Evolutionary conservation across 116 monocot species (phyloP).

Genomic region (Iris pallida): DNA sequence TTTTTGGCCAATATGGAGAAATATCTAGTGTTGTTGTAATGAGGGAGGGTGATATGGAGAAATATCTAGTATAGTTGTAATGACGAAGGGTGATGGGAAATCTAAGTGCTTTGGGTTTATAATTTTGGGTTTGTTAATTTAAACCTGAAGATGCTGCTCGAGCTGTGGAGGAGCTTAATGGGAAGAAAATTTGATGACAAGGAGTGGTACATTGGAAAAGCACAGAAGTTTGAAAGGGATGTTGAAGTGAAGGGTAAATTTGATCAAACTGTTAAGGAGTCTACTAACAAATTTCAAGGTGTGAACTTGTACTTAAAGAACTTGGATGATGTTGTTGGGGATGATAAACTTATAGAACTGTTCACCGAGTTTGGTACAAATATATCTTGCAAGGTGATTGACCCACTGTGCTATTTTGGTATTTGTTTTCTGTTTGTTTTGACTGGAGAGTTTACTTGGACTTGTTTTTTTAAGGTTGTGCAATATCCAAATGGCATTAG

Average conservation of each 20-base stretch:
- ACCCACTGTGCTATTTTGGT: not conserved
- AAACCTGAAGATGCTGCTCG: conserved; percentile 72
- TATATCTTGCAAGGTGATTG: conserved; percentile 78
- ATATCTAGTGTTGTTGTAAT: too few relatives aligned
- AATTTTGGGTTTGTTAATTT: too few relatives aligned
- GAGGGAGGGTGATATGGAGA: too few relatives aligned
- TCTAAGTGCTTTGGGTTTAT: conserved; percentile 92
- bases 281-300: conserved; percentile 54
- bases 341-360: conserved; percentile 70
- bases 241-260: conserved; percentile 64
- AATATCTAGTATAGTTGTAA: conserved; percentile 76
- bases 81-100: conserved; percentile 80
- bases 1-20: conserved; percentile 84
- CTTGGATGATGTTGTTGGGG: conserved; percentile 73
- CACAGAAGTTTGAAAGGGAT: conserved; percentile 87
- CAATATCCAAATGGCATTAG: conserved; percentile 77
- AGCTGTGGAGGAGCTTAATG: conserved; percentile 77
- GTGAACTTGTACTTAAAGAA: conserved; percentile 85
- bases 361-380: conserved; percentile 71
- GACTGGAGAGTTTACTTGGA: not conserved
- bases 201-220: conserved; percentile 96
- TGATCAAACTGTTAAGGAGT: conserved; percentile 69
- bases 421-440: not conserved
- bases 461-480: conserved; percentile 55
- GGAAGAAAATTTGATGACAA: conserved; percentile 82